These are phyloP conservation scores for Pseudogymnoascus sp. DNA, from an alignment of 2,329 filamentous ascomycete species.

Conservation along the genomic window DNA sequence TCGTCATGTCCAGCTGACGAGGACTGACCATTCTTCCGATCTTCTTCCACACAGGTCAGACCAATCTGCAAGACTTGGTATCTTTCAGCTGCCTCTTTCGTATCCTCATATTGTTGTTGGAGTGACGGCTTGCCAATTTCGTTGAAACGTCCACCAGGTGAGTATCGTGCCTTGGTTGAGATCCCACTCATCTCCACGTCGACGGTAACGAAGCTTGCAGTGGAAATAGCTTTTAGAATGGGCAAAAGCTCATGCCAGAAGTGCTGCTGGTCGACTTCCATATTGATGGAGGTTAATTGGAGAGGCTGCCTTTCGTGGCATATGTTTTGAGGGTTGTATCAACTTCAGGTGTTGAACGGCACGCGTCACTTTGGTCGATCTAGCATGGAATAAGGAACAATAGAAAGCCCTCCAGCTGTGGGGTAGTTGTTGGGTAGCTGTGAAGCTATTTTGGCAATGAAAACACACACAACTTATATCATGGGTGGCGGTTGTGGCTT, in stretches of 20 bases:
- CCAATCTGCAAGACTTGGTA: conserved; percentile 60
- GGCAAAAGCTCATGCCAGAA: conserved; percentile 43
- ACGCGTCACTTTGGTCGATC: not conserved
- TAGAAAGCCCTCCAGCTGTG: not conserved
- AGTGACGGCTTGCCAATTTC: conserved; percentile 41
- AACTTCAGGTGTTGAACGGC: not conserved
- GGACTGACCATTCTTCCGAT: conserved; percentile 38
- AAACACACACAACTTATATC: not conserved
- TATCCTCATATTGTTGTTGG: conserved; percentile 53
- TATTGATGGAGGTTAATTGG: conserved; percentile 26
- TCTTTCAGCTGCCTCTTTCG: conserved; percentile 50
- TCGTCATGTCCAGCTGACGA: conserved; percentile 3
- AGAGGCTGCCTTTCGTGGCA: not conserved
- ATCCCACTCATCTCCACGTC: conserved; percentile 63
- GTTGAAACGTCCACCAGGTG: conserved; percentile 21
- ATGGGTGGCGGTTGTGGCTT: not conserved
- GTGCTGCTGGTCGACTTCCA: conserved; percentile 46
- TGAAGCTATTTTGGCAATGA: not conserved
- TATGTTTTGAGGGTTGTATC: conserved; percentile 1
- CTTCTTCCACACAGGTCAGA: conserved; percentile 56
- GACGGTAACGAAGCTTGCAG: conserved; percentile 53
- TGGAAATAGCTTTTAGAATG: conserved; percentile 49
- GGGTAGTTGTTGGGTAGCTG: not conserved
- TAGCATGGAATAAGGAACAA: not conserved
- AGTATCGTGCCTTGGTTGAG: conserved; percentile 30